A percentile compares a stretch with the other conserved stretches of the same genome.
These are phyloP conservation scores for Botrytis tulipae DNA, from an alignment of 2,329 filamentous ascomycete species.

Conservation along the genomic window DNA sequence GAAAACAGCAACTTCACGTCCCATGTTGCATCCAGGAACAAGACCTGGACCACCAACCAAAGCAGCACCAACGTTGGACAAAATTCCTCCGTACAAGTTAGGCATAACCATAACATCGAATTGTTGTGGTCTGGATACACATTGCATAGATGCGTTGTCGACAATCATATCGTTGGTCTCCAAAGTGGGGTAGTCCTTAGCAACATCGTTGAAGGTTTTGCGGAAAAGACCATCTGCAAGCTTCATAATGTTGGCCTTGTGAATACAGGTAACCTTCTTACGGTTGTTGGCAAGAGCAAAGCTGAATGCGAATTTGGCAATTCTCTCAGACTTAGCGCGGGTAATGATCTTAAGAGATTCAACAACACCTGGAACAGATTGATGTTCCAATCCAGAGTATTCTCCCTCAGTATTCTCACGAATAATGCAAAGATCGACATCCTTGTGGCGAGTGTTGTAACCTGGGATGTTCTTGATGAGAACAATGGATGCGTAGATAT, in stretches of 20 bases:
- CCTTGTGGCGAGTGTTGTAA: conserved; percentile 94
- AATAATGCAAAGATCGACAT: conserved; percentile 98
- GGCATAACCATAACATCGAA: conserved; percentile 99
- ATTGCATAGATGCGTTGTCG: conserved; percentile 99
- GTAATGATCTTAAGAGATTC: conserved; percentile 99
- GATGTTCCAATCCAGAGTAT: conserved; percentile 98
- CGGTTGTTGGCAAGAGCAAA: conserved; percentile 98
- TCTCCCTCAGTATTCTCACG: conserved; percentile 99
- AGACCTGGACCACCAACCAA: conserved; percentile 96
- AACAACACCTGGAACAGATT: conserved; percentile 92
- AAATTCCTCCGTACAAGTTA: conserved; percentile 97
- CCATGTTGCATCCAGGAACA: conserved; percentile 99
- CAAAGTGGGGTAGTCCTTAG: conserved; percentile 92
- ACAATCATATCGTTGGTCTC: conserved; percentile 99
- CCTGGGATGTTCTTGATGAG: conserved; percentile 99
- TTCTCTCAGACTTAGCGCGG: conserved; percentile 97
- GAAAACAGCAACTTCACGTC: conserved; percentile 95
- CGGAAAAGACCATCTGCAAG: conserved; percentile 98
- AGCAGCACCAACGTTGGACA: conserved; percentile 97
- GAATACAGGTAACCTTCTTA: conserved; percentile 99
- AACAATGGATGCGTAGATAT: conserved; percentile 98
- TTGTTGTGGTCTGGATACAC: conserved; percentile 91
- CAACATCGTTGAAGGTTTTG: conserved; percentile 90
- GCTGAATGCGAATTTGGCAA: conserved; percentile 97
- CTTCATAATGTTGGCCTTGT: conserved; percentile 99